Percentiles rank a stretch among this genome's conserved stretches.
These are phyloP conservation scores for Serendipita vermifera DNA, from an alignment of 768 basidiomycete species.

Conservation along the genomic window DNA sequence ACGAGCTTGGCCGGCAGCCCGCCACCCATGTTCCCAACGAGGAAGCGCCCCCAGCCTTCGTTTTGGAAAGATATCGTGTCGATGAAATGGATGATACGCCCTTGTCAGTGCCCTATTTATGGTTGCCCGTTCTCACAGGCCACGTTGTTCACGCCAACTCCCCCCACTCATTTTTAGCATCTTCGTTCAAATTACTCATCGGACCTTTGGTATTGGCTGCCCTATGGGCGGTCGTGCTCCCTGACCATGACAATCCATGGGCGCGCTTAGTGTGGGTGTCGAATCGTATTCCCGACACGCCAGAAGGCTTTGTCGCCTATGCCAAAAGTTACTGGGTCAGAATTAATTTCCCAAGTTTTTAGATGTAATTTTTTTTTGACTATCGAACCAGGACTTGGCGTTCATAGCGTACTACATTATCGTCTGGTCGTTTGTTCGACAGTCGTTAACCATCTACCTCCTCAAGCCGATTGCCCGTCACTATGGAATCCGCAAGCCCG, in stretches of 20 bases:
- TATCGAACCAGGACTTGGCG: conserved; percentile 40
- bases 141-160: not conserved
- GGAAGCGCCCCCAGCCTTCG: conserved; percentile 17
- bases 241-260: conserved; percentile 57
- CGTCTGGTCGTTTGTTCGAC: conserved; percentile 80
- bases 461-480: conserved; percentile 53
- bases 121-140: not conserved
- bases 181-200: conserved; percentile 54
- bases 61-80: conserved; percentile 41
- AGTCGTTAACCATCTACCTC: conserved; percentile 51
- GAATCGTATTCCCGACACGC: conserved; percentile 40
- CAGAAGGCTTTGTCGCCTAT: conserved; percentile 46
- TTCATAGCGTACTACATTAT: conserved; percentile 79
- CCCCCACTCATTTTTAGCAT: too few relatives aligned
- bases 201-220: conserved; percentile 46
- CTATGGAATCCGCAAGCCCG: conserved; percentile 52
- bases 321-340: conserved; percentile 43
- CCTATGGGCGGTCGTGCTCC: conserved; percentile 47
- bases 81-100: conserved; percentile 60
- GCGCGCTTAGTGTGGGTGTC: conserved; percentile 57
- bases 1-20: not conserved
- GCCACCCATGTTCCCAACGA: not conserved
- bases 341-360: not conserved
- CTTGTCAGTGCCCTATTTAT: conserved; percentile 34
- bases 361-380: not conserved